Evolutionary conservation across 306 rosid genomes (phyloP).

Genomic region (Senna siamea): DNA sequence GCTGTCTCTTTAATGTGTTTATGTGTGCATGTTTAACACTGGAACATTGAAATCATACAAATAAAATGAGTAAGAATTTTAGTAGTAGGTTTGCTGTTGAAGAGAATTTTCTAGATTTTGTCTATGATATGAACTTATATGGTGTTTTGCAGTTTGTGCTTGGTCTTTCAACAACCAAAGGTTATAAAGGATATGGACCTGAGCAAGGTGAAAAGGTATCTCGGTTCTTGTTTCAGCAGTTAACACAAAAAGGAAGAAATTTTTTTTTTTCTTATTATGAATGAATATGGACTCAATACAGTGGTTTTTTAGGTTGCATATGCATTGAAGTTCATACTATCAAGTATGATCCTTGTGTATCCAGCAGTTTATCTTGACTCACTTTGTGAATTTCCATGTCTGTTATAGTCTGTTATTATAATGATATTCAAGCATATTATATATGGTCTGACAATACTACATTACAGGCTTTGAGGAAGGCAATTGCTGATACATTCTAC

Average conservation of each 20-base stretch:
- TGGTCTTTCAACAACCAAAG: conserved; percentile 65
- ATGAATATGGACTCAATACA: neutral
- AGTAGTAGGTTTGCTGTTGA: neutral
- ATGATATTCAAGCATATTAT: conserved; percentile 5
- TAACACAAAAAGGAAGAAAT: neutral
- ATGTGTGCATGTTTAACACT: too few relatives aligned
- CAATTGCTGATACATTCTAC: conserved; percentile 56
- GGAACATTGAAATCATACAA: too few relatives aligned
- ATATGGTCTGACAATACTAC: neutral
- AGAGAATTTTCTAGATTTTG: conserved; percentile 28
- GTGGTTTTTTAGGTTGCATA: conserved; percentile 2
- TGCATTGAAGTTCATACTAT: too few relatives aligned
- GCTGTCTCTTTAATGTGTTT: too few relatives aligned
- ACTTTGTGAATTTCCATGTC: conserved; percentile 1
- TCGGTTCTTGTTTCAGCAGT: conserved; percentile 29
- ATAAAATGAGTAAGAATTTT: too few relatives aligned
- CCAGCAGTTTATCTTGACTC: too few relatives aligned
- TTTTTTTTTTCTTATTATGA: neutral
- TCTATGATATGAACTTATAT: conserved; percentile 3
- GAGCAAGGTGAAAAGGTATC: conserved; percentile 80
- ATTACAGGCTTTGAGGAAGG: conserved; percentile 60
- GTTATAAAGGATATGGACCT: conserved; percentile 75
- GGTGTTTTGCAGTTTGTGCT: conserved; percentile 56
- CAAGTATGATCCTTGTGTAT: too few relatives aligned
- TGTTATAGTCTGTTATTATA: conserved; percentile 14